A percentile compares a stretch with the other conserved stretches of the same genome.
Evolutionary conservation across 352 stramenopile species (phyloP).

Genomic region (Phytophthora multivora): DNA sequence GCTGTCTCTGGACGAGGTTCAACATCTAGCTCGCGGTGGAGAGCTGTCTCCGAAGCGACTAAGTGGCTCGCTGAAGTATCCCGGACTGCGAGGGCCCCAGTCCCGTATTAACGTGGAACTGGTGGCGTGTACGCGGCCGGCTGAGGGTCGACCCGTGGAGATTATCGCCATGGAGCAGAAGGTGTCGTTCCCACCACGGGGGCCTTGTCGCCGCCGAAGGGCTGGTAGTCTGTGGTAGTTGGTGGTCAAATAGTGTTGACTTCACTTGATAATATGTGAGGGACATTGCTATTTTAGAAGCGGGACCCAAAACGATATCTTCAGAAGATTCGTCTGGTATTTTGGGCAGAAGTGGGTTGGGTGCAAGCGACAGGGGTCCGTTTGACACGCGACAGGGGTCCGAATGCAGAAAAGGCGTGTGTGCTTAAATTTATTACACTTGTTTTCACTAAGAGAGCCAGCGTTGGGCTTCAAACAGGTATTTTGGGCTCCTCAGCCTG

Average conservation of each 20-base stretch:
- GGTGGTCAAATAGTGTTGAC: neutral
- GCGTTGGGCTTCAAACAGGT: neutral
- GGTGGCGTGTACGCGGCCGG: neutral
- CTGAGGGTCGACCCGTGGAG: neutral
- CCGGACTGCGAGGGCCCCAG: neutral
- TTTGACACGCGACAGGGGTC: constrained; percentile 21
- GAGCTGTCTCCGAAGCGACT: neutral
- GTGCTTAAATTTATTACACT: neutral
- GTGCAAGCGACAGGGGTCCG: constrained; percentile 19
- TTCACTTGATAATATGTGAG: constrained; percentile 9
- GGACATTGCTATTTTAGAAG: neutral
- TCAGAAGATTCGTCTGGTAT: constrained; percentile 14
- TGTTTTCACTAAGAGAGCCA: neutral
- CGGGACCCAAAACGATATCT: constrained; percentile 31
- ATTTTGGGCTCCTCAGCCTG: constrained; percentile 20
- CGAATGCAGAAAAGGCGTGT: constrained; percentile 5
- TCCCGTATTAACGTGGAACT: neutral
- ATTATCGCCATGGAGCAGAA: neutral
- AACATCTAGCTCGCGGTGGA: neutral
- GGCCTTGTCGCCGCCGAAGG: constrained; percentile 4
- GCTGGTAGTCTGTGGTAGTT: neutral
- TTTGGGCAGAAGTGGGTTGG: constrained; percentile 13
- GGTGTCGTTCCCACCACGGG: constrained; percentile 1
- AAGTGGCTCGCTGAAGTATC: neutral
- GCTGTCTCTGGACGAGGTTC: neutral